A percentile compares a stretch with the other conserved stretches of the same genome.
Conservation (phyloP, 2,329 filamentous ascomycete genomes). For the Cercospora beticola region DNA sequence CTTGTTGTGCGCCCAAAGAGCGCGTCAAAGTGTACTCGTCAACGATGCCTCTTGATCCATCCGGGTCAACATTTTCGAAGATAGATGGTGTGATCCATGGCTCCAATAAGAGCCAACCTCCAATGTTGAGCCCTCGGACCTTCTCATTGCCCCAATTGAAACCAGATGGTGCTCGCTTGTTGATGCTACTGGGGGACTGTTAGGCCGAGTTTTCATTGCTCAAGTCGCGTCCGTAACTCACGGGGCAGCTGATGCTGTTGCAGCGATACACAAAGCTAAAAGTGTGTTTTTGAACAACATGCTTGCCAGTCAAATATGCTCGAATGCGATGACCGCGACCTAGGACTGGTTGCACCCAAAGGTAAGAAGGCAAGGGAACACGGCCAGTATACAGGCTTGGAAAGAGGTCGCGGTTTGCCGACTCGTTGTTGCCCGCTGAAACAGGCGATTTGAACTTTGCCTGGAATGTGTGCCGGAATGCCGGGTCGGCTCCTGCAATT, state of each 20-base stretch:
- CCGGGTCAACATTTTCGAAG: slow-evolving; percentile 42
- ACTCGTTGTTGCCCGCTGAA: slow-evolving; percentile 20
- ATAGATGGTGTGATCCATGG: slow-evolving; percentile 60
- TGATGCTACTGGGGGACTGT: slow-evolving; percentile 20
- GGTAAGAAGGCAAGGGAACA: background rate
- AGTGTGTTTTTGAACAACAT: slow-evolving; percentile 32
- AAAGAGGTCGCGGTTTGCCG: slow-evolving; percentile 8
- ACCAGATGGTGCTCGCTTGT: slow-evolving; percentile 32
- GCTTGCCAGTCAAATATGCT: slow-evolving; percentile 6
- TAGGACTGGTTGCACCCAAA: background rate
- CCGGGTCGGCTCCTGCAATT: slow-evolving; percentile 17
- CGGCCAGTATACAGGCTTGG: background rate
- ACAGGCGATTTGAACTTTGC: slow-evolving; percentile 11
- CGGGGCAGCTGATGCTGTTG: slow-evolving; percentile 30
- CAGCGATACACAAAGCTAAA: slow-evolving; percentile 31
- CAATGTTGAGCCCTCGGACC: slow-evolving; percentile 54
- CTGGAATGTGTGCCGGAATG: slow-evolving; percentile 22
- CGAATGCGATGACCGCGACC: background rate
- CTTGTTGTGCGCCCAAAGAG: slow-evolving; percentile 49
- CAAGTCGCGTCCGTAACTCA: slow-evolving; percentile 17
- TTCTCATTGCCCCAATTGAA: slow-evolving; percentile 53
- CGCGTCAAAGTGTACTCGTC: slow-evolving; percentile 56
- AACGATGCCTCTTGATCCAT: slow-evolving; percentile 33
- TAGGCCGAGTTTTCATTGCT: background rate
- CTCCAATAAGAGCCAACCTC: slow-evolving; percentile 51